Base-by-base conservation (phyloP, 1,139 yeast genomes). In the Williopsis jadinii region DNA sequence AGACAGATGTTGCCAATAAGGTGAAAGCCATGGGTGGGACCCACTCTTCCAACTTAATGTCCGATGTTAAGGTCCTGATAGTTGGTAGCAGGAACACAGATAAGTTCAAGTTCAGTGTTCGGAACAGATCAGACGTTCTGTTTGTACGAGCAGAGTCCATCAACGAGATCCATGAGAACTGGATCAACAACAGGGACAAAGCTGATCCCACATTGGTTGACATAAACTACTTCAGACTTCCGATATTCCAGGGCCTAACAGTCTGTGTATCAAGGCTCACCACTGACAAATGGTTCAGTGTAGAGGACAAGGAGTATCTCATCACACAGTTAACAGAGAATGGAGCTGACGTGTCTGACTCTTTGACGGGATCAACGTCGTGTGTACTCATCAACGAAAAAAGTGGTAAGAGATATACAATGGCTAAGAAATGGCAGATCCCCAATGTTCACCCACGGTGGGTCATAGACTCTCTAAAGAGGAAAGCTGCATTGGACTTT, bases 391-490 rank as follows among this genome's bases (percentile, higher is more conserved):
- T 79, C 5, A 69, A 77, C 14, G 77, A 71, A 37, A 61, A 63
- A 28, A 54, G 62, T 14, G 95, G 95, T 1, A 73, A 72, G 44
- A 67, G 94, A 46, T 83, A 70, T 53, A 66, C 64, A 28, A 80
- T 75, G 57, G 88, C 92, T 1, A 44, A 68, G 8, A 79, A 77
- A 53, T 82, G 92, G 90, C 68, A 67, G 6, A 73, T 80, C 3
- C 83, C 85, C 1, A 72, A 80, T 1, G 75, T 86, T 3, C 88
- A 84, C 56, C 92, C 94, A 0, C 62, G 75, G 40, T 88, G 95
- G 94, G 60, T 88, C 3, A 53, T 71, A 15, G 86, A 85, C 56
- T 76, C 85, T 37, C 57, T 77, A 4, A 64, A 68, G 36, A 65
- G 95, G 46, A 76, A 74, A 4, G 87, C 86, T 0, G 67, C 77